A percentile compares a stretch with the other conserved stretches of the same genome.
Evolutionary conservation across 805 yeast species (phyloP).

Genomic region (Wickerhamomyces pijperi): DNA sequence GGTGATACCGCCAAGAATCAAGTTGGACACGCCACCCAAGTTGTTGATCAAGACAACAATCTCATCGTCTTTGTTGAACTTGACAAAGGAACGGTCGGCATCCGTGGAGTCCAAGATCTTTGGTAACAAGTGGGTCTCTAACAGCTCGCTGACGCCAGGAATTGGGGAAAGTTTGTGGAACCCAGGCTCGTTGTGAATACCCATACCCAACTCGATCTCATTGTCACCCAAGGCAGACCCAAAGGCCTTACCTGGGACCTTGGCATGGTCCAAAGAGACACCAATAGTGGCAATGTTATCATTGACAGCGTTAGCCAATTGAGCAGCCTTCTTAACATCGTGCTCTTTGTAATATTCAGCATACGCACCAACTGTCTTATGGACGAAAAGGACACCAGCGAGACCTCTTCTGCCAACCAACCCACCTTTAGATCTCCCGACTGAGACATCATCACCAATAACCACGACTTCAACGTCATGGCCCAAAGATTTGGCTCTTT

Average conservation of each 20-base stretch:
- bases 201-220: slow-evolving; percentile 88
- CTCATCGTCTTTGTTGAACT: slow-evolving; percentile 53
- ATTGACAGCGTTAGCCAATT: slow-evolving; percentile 50
- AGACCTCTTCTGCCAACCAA: slow-evolving; percentile 91
- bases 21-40: slow-evolving; percentile 79
- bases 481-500: slow-evolving; percentile 74
- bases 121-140: slow-evolving; percentile 44
- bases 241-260: slow-evolving; percentile 72
- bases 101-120: slow-evolving; percentile 54
- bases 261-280: slow-evolving; percentile 79
- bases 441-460: slow-evolving; percentile 90
- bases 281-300: slow-evolving; percentile 75
- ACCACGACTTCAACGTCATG: slow-evolving; percentile 59
- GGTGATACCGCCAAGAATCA: slow-evolving; percentile 68
- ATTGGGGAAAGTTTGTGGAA: slow-evolving; percentile 40
- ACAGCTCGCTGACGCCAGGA: slow-evolving; percentile 57
- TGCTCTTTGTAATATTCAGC: slow-evolving; percentile 29
- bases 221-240: slow-evolving; percentile 40
- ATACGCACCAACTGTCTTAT: slow-evolving; percentile 75
- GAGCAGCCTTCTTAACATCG: slow-evolving; percentile 40
- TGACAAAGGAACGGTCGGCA: slow-evolving; percentile 71
- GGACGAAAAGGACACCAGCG: slow-evolving; percentile 84
- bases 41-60: slow-evolving; percentile 69
- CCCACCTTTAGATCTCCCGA: slow-evolving; percentile 81
- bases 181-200: slow-evolving; percentile 94